Evolutionary conservation across 257 asterid species (phyloP).

Genomic region (Mentha longifolia): DNA sequence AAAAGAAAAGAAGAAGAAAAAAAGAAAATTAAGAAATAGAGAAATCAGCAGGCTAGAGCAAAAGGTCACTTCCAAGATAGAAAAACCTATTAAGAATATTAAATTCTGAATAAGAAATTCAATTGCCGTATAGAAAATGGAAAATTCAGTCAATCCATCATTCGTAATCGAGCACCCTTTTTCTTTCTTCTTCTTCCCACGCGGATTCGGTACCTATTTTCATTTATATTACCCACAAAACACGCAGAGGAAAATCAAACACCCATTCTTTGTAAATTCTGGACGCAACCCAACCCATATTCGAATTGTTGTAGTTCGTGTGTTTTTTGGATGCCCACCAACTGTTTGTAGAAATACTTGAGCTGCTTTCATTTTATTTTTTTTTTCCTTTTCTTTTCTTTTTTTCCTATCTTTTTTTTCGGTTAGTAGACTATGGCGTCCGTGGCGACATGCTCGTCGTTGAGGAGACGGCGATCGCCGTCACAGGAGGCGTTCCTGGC

Average conservation of each 20-base stretch:
- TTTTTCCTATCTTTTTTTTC: not conserved
- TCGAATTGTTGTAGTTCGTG: slow-evolving; percentile 13
- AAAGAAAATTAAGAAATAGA: too few species aligned
- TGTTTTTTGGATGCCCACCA: slow-evolving; percentile 26
- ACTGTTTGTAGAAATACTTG: slow-evolving; percentile 26
- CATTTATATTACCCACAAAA: slow-evolving; percentile 18
- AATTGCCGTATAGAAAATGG: slow-evolving; percentile 36
- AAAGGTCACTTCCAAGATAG: slow-evolving; percentile 38
- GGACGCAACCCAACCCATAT: slow-evolving; percentile 1
- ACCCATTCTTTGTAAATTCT: slow-evolving; percentile 10
- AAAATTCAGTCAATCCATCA: slow-evolving; percentile 45
- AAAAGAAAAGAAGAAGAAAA: too few species aligned
- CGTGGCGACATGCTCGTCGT: slow-evolving; percentile 71
- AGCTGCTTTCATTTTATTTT: not conserved
- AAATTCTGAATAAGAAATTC: slow-evolving; percentile 14
- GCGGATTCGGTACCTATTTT: slow-evolving; percentile 54
- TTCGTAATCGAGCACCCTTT: slow-evolving; percentile 18
- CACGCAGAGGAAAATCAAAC: slow-evolving; percentile 12
- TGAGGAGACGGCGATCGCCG: slow-evolving; percentile 74
- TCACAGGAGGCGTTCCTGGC: slow-evolving; percentile 69
- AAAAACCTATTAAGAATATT: slow-evolving; percentile 3
- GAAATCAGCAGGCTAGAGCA: too few species aligned
- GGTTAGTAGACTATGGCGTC: slow-evolving; percentile 46
- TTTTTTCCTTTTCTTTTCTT: too few species aligned
- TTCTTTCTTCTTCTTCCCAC: slow-evolving; percentile 38